These are phyloP conservation scores for Yarrowia sp. DNA, from an alignment of 805 yeast species.

Conservation along the genomic window DNA sequence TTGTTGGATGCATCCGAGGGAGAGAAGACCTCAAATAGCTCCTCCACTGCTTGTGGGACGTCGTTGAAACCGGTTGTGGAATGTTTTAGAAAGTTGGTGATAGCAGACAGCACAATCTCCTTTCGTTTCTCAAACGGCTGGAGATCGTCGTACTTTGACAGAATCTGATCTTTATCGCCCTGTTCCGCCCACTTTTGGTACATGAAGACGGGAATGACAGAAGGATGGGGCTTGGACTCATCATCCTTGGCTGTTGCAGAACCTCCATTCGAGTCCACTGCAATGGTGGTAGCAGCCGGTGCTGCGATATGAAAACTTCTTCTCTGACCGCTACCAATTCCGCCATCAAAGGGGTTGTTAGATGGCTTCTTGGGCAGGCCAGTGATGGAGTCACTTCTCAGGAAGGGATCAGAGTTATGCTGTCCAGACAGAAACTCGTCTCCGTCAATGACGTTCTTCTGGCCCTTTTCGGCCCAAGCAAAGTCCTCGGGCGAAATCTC, in stretches of 20 bases:
- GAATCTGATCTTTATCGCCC: neutral
- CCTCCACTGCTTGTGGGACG: slow-evolving; percentile 10
- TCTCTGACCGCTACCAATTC: slow-evolving; percentile 6
- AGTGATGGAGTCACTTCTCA: neutral
- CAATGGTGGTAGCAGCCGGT: neutral
- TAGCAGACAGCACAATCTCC: neutral
- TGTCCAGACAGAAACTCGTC: slow-evolving; percentile 14
- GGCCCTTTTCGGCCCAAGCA: neutral
- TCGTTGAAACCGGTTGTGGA: neutral
- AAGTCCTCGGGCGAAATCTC: slow-evolving; percentile 8
- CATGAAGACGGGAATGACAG: neutral
- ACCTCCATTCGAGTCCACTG: neutral
- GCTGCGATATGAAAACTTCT: neutral
- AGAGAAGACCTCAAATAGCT: neutral
- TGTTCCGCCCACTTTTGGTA: neutral
- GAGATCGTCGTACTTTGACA: neutral
- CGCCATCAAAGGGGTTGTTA: slow-evolving; percentile 12
- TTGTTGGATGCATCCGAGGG: neutral
- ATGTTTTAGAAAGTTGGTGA: neutral
- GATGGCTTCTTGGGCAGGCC: slow-evolving; percentile 2
- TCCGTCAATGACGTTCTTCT: neutral
- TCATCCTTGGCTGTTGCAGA: neutral
- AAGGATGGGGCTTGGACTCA: neutral
- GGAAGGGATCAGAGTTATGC: neutral
- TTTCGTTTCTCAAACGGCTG: neutral